Percentiles rank a stretch among this genome's conserved stretches.
phyloP scores from a whole-genome alignment of 352 stramenopile species.

The Globisporangium nagaii region DNA sequence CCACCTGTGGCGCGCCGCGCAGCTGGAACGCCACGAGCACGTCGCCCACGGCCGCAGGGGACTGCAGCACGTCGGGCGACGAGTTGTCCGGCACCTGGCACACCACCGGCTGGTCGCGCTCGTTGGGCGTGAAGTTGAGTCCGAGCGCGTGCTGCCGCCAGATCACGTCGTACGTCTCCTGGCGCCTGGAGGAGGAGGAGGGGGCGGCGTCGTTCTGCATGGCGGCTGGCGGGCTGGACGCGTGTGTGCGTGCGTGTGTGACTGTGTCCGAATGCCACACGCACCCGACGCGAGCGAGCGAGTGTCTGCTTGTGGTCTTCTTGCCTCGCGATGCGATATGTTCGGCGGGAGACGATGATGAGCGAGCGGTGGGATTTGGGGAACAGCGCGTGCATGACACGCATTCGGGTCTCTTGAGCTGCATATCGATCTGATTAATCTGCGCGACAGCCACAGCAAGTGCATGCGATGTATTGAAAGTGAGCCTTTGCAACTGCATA shows the following conservation, averaged over 20 bases:
- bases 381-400: neutral
- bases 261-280: too few relatives aligned
- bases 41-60: constrained; percentile 50
- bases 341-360: too few relatives aligned
- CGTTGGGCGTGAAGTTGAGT: constrained; percentile 72
- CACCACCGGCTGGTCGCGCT: constrained; percentile 59
- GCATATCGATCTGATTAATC: neutral
- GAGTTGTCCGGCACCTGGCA: constrained; percentile 52
- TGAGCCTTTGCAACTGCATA: neutral
- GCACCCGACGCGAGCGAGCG: too few relatives aligned
- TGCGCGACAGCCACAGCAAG: neutral
- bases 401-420: neutral
- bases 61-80: constrained; percentile 42
- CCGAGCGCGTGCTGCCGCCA: constrained; percentile 51
- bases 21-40: constrained; percentile 54
- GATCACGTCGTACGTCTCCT: constrained; percentile 47
- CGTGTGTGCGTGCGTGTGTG: neutral
- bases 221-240: neutral
- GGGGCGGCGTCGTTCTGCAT: constrained; percentile 1
- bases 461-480: neutral
- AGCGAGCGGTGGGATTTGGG: neutral
- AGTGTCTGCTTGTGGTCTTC: too few relatives aligned
- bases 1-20: constrained; percentile 24
- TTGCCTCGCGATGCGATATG: too few relatives aligned
- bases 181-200: neutral